A percentile compares a stretch with the other conserved stretches of the same genome.
Evolutionary conservation across 345 rosid genomes (phyloP).

Genomic region (Lepidium sativum): DNA sequence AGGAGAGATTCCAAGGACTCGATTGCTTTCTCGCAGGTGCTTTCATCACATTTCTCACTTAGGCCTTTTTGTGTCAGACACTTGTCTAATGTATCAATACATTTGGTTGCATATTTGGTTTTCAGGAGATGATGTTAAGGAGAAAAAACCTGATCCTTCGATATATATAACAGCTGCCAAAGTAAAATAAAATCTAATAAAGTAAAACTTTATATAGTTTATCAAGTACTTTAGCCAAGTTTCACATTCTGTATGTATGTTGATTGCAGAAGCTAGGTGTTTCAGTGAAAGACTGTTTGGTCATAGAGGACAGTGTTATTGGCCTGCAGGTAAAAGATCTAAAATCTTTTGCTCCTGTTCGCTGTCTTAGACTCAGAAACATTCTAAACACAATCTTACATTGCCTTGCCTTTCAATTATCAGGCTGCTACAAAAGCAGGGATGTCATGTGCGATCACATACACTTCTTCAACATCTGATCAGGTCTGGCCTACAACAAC

Average conservation of each 20-base stretch:
- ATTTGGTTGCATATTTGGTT: not conserved
- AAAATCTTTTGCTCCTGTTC: not conserved
- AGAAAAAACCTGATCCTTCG: conserved; percentile 88
- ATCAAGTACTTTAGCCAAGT: not conserved
- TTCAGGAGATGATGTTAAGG: conserved; percentile 93
- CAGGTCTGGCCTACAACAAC: conserved; percentile 42
- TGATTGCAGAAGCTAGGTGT: conserved; percentile 62
- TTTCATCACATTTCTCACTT: not conserved
- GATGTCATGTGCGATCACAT: conserved; percentile 77
- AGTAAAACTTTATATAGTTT: not conserved
- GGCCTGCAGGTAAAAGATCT: conserved; percentile 54
- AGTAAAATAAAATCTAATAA: conserved; percentile 28
- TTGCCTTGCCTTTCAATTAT: conserved; percentile 2
- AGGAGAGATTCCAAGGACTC: conserved; percentile 81
- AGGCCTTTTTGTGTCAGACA: not conserved
- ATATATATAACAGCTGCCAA: conserved; percentile 74
- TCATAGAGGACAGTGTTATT: conserved; percentile 93
- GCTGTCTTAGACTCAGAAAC: too few species aligned
- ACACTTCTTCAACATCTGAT: conserved; percentile 81
- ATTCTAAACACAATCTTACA: not conserved
- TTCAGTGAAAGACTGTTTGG: conserved; percentile 68
- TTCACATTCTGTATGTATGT: not conserved
- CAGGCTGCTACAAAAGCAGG: conserved; percentile 89
- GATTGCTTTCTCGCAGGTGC: conserved; percentile 97
- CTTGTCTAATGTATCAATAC: not conserved